Percentiles rank a stretch among this genome's conserved stretches.
Conservation (phyloP, 805 yeast genomes). For the Yueomyces sinensis region DNA sequence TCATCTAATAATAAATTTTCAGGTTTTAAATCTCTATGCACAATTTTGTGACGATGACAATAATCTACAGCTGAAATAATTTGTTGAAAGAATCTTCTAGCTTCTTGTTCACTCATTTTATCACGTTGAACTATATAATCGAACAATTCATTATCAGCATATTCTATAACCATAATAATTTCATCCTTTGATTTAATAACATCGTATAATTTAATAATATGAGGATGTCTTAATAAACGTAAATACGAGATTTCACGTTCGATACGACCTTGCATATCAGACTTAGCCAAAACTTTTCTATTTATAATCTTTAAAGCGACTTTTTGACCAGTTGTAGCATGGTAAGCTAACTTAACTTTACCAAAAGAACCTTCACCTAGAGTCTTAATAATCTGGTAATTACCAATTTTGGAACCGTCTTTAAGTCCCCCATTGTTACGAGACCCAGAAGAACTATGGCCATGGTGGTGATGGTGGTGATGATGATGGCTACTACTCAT, state of each 20-base stretch:
- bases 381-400: constrained; percentile 86
- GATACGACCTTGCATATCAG: constrained; percentile 94
- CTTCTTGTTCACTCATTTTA: constrained; percentile 83
- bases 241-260: constrained; percentile 90
- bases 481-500: not conserved
- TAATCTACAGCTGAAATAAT: constrained; percentile 93
- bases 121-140: constrained; percentile 96
- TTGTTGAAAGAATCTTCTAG: constrained; percentile 88
- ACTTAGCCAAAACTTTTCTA: constrained; percentile 79
- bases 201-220: constrained; percentile 88
- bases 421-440: not conserved
- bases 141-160: constrained; percentile 90
- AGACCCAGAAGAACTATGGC: not conserved
- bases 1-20: constrained; percentile 87
- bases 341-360: constrained; percentile 85
- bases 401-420: constrained; percentile 56
- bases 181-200: constrained; percentile 93
- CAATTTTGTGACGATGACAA: constrained; percentile 93
- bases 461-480: not conserved
- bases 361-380: constrained; percentile 97
- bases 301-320: constrained; percentile 92
- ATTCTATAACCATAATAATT: constrained; percentile 94
- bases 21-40: constrained; percentile 93
- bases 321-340: constrained; percentile 78
- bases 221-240: constrained; percentile 84